Base-by-base conservation (phyloP, 2,329 filamentous ascomycete genomes). In the Helminthosporium solani region DNA sequence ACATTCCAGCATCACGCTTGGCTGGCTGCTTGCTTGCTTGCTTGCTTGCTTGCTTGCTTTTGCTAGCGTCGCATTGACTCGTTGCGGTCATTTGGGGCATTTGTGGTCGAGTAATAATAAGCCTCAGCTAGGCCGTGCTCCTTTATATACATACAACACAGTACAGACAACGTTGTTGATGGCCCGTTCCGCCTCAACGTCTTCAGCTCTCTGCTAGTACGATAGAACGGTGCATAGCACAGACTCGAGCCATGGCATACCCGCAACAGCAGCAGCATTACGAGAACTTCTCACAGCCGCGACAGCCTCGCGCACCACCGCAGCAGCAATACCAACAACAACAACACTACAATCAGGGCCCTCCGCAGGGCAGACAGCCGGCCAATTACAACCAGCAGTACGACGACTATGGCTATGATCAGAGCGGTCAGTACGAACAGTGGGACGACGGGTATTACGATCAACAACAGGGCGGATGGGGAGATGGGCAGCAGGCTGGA, bases 191-290 rank as follows among this genome's bases (percentile, higher is more conserved):
- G 41, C 53, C 34, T 25, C 21, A 40, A 37, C 39, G 40, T 42
- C 46, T 30, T 47, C 49, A 49, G 40, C 53, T 47, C 50, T 19
- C 14, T 19, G 6, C 43, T 54, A 49, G 37, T 53, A 16, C 35
- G 30, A 44, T 40, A 48, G n/a, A n/a, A n/a, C n/a, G n/a, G n/a
- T n/a, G n/a, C n/a, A n/a, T n/a, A n/a, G n/a, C n/a, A n/a, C n/a
- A n/a, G n/a, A n/a, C n/a, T n/a, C 53, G 48, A 56, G 50, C 47
- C 47, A 73, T 73, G 70, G 70, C 71, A 19, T 70, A 73, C 56
- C 68, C 70, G 51, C 67, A 71, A 46, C 57, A 71, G 51, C 67
- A 71, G 46, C 57, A 67, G 52, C 65, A 66, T 41, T 57, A 68
- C 52, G 57, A 61, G 44, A 53, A 60, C 23, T 68, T 69, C 49